phyloP scores from a whole-genome alignment of 768 basidiomycete species.

The Clitopilus hobsonii region DNA sequence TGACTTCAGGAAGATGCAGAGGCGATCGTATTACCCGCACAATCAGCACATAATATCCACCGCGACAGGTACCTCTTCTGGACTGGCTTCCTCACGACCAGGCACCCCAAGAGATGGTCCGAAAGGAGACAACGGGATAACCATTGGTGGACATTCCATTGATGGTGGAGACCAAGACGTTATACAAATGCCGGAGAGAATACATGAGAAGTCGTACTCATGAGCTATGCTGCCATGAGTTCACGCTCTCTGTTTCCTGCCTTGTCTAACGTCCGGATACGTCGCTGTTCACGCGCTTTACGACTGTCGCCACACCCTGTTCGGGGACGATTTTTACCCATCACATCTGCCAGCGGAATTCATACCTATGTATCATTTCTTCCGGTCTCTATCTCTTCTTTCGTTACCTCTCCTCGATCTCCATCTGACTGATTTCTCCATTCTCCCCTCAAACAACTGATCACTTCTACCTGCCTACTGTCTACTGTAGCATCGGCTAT shows the following conservation, averaged over 20 bases:
- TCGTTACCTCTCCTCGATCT: neutral
- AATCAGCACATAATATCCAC: slow-evolving; percentile 73
- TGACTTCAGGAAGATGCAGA: slow-evolving; percentile 88
- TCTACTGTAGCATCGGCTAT: neutral
- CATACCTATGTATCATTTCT: slow-evolving; percentile 1
- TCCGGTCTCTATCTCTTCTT: neutral
- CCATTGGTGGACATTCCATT: slow-evolving; percentile 35
- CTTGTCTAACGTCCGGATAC: neutral
- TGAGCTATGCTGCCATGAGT: slow-evolving; percentile 20
- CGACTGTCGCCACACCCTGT: neutral
- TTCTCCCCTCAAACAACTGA: neutral
- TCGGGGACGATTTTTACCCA: neutral
- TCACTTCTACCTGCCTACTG: too few relatives aligned
- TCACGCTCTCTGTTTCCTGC: neutral
- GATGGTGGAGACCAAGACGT: slow-evolving; percentile 34
- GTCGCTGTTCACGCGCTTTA: neutral
- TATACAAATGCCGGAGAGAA: slow-evolving; percentile 35
- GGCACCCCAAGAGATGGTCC: slow-evolving; percentile 61
- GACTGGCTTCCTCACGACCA: slow-evolving; percentile 66
- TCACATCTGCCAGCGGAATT: slow-evolving; percentile 1
- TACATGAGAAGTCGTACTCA: slow-evolving; percentile 47
- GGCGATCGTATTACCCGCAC: slow-evolving; percentile 87
- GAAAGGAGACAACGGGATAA: slow-evolving; percentile 35
- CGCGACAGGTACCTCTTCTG: slow-evolving; percentile 71
- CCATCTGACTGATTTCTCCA: neutral